Percentiles rank a stretch among this genome's conserved stretches.
Conservation (phyloP, 2,329 filamentous ascomycete species). For the Colletotrichum sp. region DNA sequence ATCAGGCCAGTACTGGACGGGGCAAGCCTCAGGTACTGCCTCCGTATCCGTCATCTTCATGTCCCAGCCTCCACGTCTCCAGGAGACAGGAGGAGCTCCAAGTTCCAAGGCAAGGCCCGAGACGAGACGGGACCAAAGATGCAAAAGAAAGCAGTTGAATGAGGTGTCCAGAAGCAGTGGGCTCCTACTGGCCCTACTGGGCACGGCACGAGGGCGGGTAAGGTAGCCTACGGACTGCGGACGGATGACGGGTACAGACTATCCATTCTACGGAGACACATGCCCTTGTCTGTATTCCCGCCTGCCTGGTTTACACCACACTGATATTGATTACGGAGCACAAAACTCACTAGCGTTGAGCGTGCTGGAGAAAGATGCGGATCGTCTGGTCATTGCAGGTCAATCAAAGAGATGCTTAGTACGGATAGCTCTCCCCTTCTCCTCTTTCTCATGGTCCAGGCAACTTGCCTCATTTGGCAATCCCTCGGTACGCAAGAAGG, state of each 20-base stretch:
- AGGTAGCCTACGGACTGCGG: not conserved
- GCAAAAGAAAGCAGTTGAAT: not conserved
- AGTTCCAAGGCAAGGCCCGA: not conserved
- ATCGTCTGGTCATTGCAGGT: not conserved
- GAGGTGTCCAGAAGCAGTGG: not conserved
- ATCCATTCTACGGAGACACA: not conserved
- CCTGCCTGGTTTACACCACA: not conserved
- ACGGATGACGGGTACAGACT: not conserved
- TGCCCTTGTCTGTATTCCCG: slow-evolving; percentile 4
- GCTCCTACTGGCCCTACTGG: slow-evolving; percentile 12
- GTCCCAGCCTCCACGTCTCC: not conserved
- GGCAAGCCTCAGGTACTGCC: slow-evolving; percentile 8
- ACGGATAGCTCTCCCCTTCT: not conserved
- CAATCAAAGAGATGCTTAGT: not conserved
- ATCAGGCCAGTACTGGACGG: slow-evolving; percentile 1
- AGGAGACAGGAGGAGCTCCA: not conserved
- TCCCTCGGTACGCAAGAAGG: not conserved
- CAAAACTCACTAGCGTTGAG: not conserved
- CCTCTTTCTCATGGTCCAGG: not conserved
- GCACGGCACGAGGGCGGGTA: not conserved
- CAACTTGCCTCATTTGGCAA: not conserved
- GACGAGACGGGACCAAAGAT: not conserved
- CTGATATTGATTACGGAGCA: not conserved
- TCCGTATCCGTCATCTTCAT: not conserved
- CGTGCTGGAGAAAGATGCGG: not conserved